Conservation (phyloP, 2,329 filamentous ascomycete genomes). For the Exophiala sp. region DNA sequence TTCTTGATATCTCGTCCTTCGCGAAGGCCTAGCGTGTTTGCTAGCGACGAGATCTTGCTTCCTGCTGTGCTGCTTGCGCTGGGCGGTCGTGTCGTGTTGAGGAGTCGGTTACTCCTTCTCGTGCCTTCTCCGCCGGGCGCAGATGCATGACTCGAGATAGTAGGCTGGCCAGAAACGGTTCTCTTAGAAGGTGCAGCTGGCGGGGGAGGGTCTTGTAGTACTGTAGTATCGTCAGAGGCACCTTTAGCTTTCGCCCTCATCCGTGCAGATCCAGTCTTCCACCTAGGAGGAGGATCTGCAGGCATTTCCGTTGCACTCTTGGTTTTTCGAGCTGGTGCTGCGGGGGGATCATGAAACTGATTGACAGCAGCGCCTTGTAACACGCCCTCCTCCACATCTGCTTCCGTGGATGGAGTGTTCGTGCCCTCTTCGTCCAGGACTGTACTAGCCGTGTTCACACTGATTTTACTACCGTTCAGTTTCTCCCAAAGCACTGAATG, state of each 20-base stretch:
- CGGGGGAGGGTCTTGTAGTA: conserved; percentile 32
- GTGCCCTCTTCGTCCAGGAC: conserved; percentile 24
- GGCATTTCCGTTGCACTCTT: conserved; percentile 53
- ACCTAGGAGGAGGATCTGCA: conserved; percentile 60
- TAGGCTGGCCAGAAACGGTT: conserved; percentile 79
- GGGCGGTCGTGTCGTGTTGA: conserved; percentile 66
- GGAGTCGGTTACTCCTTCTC: conserved; percentile 69
- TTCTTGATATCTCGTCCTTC: conserved; percentile 76
- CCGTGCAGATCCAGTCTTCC: conserved; percentile 53
- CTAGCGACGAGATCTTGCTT: conserved; percentile 59
- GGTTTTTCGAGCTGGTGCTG: conserved; percentile 48
- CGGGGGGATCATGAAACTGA: conserved; percentile 39
- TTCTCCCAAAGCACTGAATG: conserved; percentile 49
- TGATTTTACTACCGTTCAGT: conserved; percentile 45
- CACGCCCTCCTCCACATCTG: conserved; percentile 22
- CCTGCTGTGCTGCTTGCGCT: conserved; percentile 31
- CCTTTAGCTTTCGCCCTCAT: conserved; percentile 40
- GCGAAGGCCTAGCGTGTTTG: conserved; percentile 55
- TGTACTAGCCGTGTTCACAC: conserved; percentile 30
- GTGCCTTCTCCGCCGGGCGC: conserved; percentile 53
- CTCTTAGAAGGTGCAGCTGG: conserved; percentile 62
- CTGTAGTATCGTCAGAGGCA: conserved; percentile 39
- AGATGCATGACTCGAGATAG: conserved; percentile 49
- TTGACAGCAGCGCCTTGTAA: conserved; percentile 21
- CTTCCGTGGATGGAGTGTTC: conserved; percentile 21